Evolutionary conservation across 2,329 filamentous ascomycete species (phyloP).

Genomic region (Cladophialophora immunda): DNA sequence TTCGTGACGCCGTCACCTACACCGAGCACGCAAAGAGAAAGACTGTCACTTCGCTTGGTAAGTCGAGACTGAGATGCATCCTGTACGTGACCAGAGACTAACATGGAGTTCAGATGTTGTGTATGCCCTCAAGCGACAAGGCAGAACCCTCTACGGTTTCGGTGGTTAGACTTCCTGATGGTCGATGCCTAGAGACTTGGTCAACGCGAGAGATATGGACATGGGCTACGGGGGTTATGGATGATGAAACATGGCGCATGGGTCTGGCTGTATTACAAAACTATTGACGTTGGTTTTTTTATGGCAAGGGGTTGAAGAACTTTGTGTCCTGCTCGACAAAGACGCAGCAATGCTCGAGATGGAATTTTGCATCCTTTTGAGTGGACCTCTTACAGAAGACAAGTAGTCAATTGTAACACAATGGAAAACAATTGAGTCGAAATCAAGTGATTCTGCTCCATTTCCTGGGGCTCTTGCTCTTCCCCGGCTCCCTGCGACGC

Average conservation of each 20-base stretch:
- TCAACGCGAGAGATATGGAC: slow-evolving; percentile 9
- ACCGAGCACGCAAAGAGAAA: slow-evolving; percentile 84
- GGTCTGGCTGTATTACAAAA: slow-evolving; percentile 27
- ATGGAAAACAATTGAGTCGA: slow-evolving; percentile 20
- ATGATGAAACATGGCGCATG: slow-evolving; percentile 34
- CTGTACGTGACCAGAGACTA: slow-evolving; percentile 8
- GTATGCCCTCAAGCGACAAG: slow-evolving; percentile 74
- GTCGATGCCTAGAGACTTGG: slow-evolving; percentile 7
- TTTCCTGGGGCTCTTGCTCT: background rate
- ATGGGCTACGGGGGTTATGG: slow-evolving; percentile 36
- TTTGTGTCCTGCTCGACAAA: slow-evolving; percentile 27
- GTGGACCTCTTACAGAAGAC: slow-evolving; percentile 21
- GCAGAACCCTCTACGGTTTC: slow-evolving; percentile 79
- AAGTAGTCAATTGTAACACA: slow-evolving; percentile 24
- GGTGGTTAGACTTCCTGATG: slow-evolving; percentile 68
- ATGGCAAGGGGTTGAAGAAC: slow-evolving; percentile 2
- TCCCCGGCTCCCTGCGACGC: background rate
- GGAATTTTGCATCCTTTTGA: slow-evolving; percentile 23
- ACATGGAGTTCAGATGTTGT: slow-evolving; percentile 61
- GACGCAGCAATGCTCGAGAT: slow-evolving; percentile 21
- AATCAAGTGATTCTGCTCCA: slow-evolving; percentile 2
- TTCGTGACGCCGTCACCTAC: slow-evolving; percentile 80
- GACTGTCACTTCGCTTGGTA: slow-evolving; percentile 72
- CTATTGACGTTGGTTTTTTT: slow-evolving; percentile 24
- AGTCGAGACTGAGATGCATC: slow-evolving; percentile 12